Evolutionary conservation across 2,329 filamentous ascomycete genomes (phyloP), one percentile per base, ranked within the genome.

Genomic region (Penicillium sp.): DNA sequence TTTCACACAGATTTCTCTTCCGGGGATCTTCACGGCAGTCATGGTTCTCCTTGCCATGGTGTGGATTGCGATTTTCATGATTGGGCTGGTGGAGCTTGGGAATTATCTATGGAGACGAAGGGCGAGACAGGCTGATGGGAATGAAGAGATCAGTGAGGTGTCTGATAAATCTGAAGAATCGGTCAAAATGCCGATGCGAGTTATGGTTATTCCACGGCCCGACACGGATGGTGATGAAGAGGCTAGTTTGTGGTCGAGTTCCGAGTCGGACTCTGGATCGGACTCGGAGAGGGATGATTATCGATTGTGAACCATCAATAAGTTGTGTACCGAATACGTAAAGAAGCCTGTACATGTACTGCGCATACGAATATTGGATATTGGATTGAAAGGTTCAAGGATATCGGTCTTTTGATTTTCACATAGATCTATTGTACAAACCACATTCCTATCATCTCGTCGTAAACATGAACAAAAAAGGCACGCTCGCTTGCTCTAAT

Each of bases 51-150:
- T 61, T 7, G 45, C 41, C 10, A 40, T 61, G 42, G 51, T 58
- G 4, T 61, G 59, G 59, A 38, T 61, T 34, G 51, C 50, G 2
- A 52, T 60, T 3, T 42, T 61, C 13, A 49, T 36, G 2, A 46
- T 61, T 16, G 56, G 50, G 1, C n/a, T 60, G 42, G 42, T 57
- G 8, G 57, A 58, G 38, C 27, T 58, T 18, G 52, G 47, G 1
- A 54, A 47, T 26, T 56, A 55, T 43, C 2, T 59, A 14, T 58
- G 55, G 54, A 51, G 40, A 7, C 35, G 44, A 16, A 39, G 36
- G 9, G 28, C 13, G 6, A 24, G n/a, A 36, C 36, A 20, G 1
- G 28, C 18, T n/a, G 34, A 40, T 18, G 35, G 18, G 10, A 31
- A 42, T 23, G 18, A 27, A n/a, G 5, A 34, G 18, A 11, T 8